Evolutionary conservation across 106 monocot genomes (phyloP).

Genomic region (Dioscorea alata): DNA sequence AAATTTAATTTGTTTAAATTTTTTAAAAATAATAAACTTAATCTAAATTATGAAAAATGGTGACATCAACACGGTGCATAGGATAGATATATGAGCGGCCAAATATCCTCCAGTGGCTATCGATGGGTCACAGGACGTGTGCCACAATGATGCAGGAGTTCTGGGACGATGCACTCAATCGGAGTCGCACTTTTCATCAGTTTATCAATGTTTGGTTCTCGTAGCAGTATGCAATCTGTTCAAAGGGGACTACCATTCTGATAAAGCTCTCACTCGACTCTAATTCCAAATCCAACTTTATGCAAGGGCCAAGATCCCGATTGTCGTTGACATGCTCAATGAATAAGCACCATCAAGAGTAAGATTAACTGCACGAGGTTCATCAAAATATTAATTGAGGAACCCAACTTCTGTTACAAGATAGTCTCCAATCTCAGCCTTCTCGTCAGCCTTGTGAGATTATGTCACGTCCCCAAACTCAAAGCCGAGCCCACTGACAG

Average conservation of each 20-base stretch:
- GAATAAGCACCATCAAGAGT: conserved; percentile 56
- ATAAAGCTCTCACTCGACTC: conserved; percentile 38
- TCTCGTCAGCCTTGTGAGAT: conserved; percentile 49
- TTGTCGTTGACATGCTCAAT: conserved; percentile 61
- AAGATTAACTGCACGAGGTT: conserved; percentile 54
- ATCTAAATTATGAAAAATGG: no score
- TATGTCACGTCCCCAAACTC: no score
- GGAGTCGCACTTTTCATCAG: conserved; percentile 63
- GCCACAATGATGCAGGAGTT: conserved; percentile 95
- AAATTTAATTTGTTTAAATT: no score
- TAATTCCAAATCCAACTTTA: conserved; percentile 29
- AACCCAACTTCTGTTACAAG: conserved; percentile 37
- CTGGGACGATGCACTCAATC: conserved; percentile 72
- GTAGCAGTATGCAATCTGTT: conserved; percentile 57
- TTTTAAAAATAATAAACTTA: no score
- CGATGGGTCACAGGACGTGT: conserved; percentile 66
- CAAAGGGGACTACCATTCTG: conserved; percentile 56
- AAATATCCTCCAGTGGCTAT: conserved; percentile 70
- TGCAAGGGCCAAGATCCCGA: conserved; percentile 62
- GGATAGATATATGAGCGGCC: conserved; percentile 84
- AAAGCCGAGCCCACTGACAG: no score
- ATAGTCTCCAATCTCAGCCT: conserved; percentile 54
- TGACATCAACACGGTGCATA: conserved; percentile 86
- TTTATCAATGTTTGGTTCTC: conserved; percentile 80
- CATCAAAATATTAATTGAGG: conserved; percentile 40